These are phyloP conservation scores for Aspergillus homomorphus DNA, from an alignment of 495 filamentous ascomycete species.

Conservation along the genomic window DNA sequence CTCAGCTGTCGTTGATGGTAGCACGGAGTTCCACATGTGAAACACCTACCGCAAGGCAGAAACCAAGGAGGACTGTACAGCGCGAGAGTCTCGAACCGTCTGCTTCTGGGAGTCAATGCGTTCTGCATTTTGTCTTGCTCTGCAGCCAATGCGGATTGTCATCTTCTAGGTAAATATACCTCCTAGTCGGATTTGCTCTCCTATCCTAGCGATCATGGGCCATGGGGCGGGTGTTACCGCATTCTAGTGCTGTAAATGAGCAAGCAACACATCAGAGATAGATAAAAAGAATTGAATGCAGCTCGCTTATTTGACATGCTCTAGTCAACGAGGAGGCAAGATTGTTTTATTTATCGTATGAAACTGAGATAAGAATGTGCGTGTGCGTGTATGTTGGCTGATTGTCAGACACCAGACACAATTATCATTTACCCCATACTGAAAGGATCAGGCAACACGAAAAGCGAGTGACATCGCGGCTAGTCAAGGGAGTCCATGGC, in stretches of 20 bases:
- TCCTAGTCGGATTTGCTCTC: background rate
- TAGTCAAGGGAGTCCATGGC: conserved; percentile 9
- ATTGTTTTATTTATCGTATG: background rate
- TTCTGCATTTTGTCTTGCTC: background rate
- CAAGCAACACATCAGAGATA: background rate
- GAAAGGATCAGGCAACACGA: conserved; percentile 14
- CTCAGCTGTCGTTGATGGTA: background rate
- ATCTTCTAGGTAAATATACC: background rate
- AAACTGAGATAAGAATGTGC: background rate
- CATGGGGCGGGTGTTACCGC: background rate
- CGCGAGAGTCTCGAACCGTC: background rate
- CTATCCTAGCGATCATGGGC: background rate
- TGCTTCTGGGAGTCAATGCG: background rate
- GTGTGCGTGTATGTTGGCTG: background rate
- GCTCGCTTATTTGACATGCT: background rate
- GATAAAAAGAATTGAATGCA: background rate
- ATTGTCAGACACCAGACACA: conserved; percentile 3
- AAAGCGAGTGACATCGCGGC: background rate
- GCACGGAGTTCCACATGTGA: background rate
- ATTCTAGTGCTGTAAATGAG: background rate
- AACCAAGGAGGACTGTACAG: background rate
- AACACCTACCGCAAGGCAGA: conserved; percentile 3
- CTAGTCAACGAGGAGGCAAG: background rate
- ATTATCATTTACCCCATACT: conserved; percentile 9
- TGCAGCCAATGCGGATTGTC: background rate